Evolutionary conservation across 2,329 filamentous ascomycete species (phyloP), one percentile per base, ranked within the genome.

Genomic region (Sclerotinia subarctica): DNA sequence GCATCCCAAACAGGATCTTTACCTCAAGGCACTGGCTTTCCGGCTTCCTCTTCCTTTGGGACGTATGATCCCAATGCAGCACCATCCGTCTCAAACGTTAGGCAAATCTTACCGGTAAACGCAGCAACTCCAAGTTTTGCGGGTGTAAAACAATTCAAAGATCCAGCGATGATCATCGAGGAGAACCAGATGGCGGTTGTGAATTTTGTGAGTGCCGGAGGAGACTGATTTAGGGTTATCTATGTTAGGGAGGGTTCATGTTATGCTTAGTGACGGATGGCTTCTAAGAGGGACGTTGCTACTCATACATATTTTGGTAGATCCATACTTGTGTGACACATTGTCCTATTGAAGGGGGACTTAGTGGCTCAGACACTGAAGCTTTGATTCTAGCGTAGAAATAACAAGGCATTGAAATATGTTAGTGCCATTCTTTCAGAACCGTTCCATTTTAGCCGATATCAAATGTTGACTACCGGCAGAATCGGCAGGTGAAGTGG

Each of bases 161-260:
- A 74, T 66, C 73, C 71, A 10, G 73, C 73, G 7, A 60, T 71
- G 13, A 75, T 75, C 52, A 72, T 75, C 35, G 73, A 72, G 47
- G 64, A 69, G 17, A 72, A 70, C 59, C 73, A 74, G 47, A 49
- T 54, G 3, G 65, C 70, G 3, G 72, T 73, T 60, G 64, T 76
- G 49, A 46, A 63, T n/a, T 69, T 70, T 32, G 57, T 54, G 46
- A n/a, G 24, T n/a, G 53, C n/a, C 15, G 6, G 3, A 38, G 47
- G 47, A 32, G n/a, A 42, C 29, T 64, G 10, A 64, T 44, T 44
- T 15, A 19, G 38, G 32, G 17, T 47, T 11, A n/a, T 52, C 13
- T 8, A 59, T n/a, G 19, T 42, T 42, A 5, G 35, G 38, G 1
- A 1, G 10, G 26, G 24, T 29, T 5, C 51, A 62, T 42, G n/a